Conservation (phyloP, 345 rosid genomes). For the Eucalyptus tenuipes region DNA sequence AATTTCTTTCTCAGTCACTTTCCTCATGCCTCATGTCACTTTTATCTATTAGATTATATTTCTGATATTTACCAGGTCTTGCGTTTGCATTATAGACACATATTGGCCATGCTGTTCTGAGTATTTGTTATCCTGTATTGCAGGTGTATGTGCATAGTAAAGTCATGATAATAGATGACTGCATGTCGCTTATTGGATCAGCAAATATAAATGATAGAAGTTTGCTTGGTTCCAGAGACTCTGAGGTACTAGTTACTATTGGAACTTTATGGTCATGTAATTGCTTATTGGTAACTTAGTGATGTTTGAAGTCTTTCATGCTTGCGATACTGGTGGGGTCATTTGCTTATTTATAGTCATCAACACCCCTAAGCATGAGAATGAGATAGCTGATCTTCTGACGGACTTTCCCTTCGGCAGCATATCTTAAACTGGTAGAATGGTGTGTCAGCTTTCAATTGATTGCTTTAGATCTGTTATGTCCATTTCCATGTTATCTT, state of each 20-base stretch:
- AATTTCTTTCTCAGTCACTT: not conserved
- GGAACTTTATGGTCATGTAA: not conserved
- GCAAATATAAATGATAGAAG: constrained; percentile 96
- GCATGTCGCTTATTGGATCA: constrained; percentile 65
- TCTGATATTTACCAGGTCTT: not conserved
- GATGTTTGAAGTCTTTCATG: not conserved
- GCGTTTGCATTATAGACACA: not conserved
- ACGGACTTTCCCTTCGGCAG: not conserved
- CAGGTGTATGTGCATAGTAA: constrained; percentile 98
- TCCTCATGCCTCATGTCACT: not conserved
- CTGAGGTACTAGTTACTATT: constrained; percentile 55
- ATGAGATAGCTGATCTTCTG: not conserved
- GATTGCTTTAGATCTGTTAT: not conserved
- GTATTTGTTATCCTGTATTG: not conserved
- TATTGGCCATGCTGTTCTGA: not conserved
- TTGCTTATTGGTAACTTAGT: not conserved
- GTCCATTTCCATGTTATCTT: not conserved
- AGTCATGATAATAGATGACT: constrained; percentile 84
- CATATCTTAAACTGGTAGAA: not conserved
- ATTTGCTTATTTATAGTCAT: not conserved
- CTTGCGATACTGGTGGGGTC: not conserved
- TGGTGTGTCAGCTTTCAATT: not conserved
- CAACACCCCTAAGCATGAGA: not conserved
- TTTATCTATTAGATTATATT: not conserved
- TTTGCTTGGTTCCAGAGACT: constrained; percentile 96